phyloP scores from a whole-genome alignment of 176 grass and related monocot species.

The Microstegium vimineum region DNA sequence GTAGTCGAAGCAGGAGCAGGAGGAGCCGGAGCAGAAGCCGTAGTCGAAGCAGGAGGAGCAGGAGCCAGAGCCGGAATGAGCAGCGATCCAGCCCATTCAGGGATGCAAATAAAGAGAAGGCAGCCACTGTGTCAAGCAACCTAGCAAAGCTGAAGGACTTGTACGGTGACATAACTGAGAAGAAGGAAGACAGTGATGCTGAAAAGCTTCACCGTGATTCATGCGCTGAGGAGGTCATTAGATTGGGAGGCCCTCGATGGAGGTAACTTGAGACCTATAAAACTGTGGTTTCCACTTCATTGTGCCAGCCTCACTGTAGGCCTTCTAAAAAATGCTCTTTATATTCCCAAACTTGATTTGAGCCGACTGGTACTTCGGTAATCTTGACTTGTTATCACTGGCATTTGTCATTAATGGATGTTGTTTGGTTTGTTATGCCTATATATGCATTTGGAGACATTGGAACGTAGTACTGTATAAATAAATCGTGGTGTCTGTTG shows the following conservation, averaged over 20 bases:
- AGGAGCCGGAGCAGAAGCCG: conserved; percentile 34
- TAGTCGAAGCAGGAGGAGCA: neutral
- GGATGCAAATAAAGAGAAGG: conserved; percentile 42
- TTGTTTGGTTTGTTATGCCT: neutral
- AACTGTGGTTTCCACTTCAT: neutral
- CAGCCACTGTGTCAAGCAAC: conserved; percentile 44
- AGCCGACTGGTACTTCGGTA: neutral
- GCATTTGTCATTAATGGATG: neutral
- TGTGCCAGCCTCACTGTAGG: neutral
- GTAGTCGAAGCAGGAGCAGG: conserved; percentile 30
- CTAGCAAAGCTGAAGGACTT: conserved; percentile 84
- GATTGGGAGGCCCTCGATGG: conserved; percentile 65
- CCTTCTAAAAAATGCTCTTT: neutral
- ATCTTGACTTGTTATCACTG: neutral
- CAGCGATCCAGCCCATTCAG: conserved; percentile 37
- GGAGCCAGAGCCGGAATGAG: conserved; percentile 28
- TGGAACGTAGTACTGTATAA: too few relatives aligned
- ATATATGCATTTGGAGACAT: too few relatives aligned
- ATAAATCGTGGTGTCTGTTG: too few relatives aligned
- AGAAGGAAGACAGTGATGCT: conserved; percentile 41
- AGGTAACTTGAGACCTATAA: conserved; percentile 33
- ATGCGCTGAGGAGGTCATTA: conserved; percentile 82
- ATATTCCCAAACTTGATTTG: neutral
- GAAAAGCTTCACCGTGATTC: conserved; percentile 52
- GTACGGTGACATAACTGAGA: conserved; percentile 65